Evolutionary conservation across 2,329 filamentous ascomycete genomes (phyloP).

Genomic region (Diaporthe citrichinensis): DNA sequence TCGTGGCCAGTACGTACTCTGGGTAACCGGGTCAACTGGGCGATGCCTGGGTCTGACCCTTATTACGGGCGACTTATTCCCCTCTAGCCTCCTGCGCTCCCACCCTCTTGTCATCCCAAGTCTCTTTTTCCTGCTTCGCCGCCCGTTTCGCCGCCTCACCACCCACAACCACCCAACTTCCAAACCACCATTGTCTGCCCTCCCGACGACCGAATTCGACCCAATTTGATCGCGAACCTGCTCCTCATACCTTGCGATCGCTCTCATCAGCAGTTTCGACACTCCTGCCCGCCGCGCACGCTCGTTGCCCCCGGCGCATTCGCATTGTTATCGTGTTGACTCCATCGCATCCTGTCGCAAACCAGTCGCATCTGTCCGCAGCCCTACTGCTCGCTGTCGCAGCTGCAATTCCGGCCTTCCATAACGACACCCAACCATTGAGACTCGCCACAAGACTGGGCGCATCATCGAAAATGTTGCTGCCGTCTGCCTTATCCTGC

Average conservation of each 20-base stretch:
- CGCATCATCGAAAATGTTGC: conserved; percentile 61
- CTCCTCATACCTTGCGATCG: conserved; percentile 36
- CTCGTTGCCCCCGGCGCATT: conserved; percentile 40
- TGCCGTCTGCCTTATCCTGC: conserved; percentile 72
- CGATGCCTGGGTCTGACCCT: conserved; percentile 35
- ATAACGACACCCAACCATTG: not conserved
- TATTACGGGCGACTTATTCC: conserved; percentile 41
- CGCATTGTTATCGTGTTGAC: conserved; percentile 19
- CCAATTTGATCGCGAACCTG: conserved; percentile 33
- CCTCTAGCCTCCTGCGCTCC: conserved; percentile 42
- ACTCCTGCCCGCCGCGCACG: conserved; percentile 32
- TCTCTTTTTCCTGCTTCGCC: conserved; percentile 37
- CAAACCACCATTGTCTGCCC: conserved; percentile 28
- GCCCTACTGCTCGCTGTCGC: conserved; percentile 13
- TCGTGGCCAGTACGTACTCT: conserved; percentile 27
- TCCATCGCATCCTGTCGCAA: conserved; percentile 37
- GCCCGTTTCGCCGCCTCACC: conserved; percentile 27
- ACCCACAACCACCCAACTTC: conserved; percentile 30
- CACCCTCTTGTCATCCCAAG: conserved; percentile 39
- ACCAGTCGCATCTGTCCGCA: conserved; percentile 29
- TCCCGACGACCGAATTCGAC: conserved; percentile 29
- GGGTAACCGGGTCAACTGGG: conserved; percentile 28
- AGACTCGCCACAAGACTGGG: not conserved
- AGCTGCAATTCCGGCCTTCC: not conserved
- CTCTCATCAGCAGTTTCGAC: not conserved